Evolutionary conservation across 805 yeast genomes (phyloP).

Genomic region (Hyphopichia homilentoma): DNA sequence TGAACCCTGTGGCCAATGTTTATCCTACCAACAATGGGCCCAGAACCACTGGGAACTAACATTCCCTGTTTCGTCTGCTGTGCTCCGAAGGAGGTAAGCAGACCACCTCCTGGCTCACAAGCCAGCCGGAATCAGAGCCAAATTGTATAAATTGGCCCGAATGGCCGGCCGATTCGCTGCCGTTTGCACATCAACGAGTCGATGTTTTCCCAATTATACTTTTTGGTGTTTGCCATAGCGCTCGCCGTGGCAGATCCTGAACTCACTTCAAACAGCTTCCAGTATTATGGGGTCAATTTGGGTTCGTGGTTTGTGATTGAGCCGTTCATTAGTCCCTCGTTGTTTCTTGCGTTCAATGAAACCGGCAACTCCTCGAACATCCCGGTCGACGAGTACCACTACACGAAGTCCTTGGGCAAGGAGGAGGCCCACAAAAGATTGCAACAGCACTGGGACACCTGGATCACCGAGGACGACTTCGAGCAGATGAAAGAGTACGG

Average conservation of each 20-base stretch:
- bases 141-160: too few relatives aligned
- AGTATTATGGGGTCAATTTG: conserved; percentile 21
- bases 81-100: too few relatives aligned
- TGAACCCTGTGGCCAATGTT: too few relatives aligned
- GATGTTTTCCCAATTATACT: too few relatives aligned
- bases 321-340: conserved; percentile 66
- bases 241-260: not conserved
- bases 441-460: conserved; percentile 53
- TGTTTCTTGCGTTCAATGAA: conserved; percentile 33
- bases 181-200: too few relatives aligned
- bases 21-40: too few relatives aligned
- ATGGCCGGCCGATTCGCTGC: too few relatives aligned
- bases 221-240: not conserved
- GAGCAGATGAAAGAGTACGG: conserved; percentile 48
- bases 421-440: conserved; percentile 41
- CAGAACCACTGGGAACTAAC: too few relatives aligned
- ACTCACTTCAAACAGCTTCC: not conserved
- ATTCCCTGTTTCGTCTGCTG: too few relatives aligned
- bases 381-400: conserved; percentile 62
- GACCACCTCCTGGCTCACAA: too few relatives aligned
- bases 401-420: conserved; percentile 46
- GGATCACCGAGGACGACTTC: conserved; percentile 60
- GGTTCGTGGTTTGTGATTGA: conserved; percentile 77
- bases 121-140: too few relatives aligned
- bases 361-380: conserved; percentile 22